Conservation (phyloP, 805 yeast genomes). For the Wickerhamomyces silvicola region DNA sequence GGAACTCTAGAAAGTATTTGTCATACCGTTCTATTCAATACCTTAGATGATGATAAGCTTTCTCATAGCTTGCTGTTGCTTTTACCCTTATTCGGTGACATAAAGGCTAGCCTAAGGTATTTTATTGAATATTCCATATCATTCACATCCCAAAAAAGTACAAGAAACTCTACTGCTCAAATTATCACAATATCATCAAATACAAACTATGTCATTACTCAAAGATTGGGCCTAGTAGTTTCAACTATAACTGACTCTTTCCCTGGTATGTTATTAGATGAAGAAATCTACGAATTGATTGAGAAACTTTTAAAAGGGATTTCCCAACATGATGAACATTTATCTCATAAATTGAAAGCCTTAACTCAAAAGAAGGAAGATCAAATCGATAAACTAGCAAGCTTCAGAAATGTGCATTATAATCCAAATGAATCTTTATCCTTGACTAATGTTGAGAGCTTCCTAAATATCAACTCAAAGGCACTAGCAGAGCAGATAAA, state of each 20-base stretch:
- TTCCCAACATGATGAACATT: conserved; percentile 39
- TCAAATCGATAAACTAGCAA: conserved; percentile 31
- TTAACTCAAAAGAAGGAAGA: conserved; percentile 47
- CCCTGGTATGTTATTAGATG: conserved; percentile 64
- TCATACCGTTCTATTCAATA: conserved; percentile 62
- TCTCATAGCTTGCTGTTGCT: conserved; percentile 39
- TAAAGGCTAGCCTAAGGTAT: conserved; percentile 35
- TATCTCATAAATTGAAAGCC: conserved; percentile 47
- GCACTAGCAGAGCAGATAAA: conserved; percentile 60
- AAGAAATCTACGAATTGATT: conserved; percentile 50
- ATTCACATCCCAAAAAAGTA: conserved; percentile 24
- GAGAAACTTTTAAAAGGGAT: conserved; percentile 45
- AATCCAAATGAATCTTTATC: conserved; percentile 20
- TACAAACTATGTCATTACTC: conserved; percentile 36
- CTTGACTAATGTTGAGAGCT: conserved; percentile 33
- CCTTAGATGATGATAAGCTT: conserved; percentile 32
- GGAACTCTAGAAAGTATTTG: conserved; percentile 69
- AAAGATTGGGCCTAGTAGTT: conserved; percentile 47
- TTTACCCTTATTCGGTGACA: conserved; percentile 50
- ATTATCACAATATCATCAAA: conserved; percentile 19
- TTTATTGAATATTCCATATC: conserved; percentile 37
- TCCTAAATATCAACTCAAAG: conserved; percentile 48
- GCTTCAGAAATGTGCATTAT: conserved; percentile 17
- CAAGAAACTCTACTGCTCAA: conserved; percentile 8
- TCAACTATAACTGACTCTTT: conserved; percentile 52